phyloP scores from a whole-genome alignment of 768 basidiomycete genomes.

The Rhizopogon vinicolor region DNA sequence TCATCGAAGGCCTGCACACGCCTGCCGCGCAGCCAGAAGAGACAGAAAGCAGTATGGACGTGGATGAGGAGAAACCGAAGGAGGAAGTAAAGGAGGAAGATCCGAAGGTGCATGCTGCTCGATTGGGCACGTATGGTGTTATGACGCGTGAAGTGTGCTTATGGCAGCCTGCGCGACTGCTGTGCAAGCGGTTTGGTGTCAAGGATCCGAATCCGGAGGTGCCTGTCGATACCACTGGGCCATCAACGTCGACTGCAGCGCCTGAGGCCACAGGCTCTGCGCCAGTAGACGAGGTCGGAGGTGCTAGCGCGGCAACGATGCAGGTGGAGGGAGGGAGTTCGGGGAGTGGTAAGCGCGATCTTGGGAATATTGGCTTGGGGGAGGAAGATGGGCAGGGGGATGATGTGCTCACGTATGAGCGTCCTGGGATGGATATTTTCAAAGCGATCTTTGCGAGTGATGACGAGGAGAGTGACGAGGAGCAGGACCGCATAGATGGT shows the following conservation, averaged over 20 bases:
- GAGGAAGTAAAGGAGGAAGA: slow-evolving; percentile 52
- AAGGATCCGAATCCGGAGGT: slow-evolving; percentile 75
- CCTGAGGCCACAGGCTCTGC: slow-evolving; percentile 4
- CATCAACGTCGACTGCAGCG: slow-evolving; percentile 17
- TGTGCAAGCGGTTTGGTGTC: slow-evolving; percentile 94
- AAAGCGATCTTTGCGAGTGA: slow-evolving; percentile 98
- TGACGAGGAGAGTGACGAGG: slow-evolving; percentile 81
- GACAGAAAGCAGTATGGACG: slow-evolving; percentile 33
- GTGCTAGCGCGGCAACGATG: background rate
- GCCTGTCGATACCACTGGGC: slow-evolving; percentile 25
- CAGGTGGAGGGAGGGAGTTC: background rate
- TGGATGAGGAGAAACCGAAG: slow-evolving; percentile 31
- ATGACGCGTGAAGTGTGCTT: slow-evolving; percentile 70
- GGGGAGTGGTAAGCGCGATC: slow-evolving; percentile 40
- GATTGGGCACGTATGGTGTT: slow-evolving; percentile 84
- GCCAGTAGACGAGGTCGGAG: background rate
- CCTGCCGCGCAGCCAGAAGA: slow-evolving; percentile 43
- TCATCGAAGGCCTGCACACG: slow-evolving; percentile 65
- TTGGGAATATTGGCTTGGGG: slow-evolving; percentile 84
- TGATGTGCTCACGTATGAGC: slow-evolving; percentile 83
- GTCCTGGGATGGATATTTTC: slow-evolving; percentile 90
- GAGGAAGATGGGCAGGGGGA: slow-evolving; percentile 88
- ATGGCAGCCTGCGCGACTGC: slow-evolving; percentile 80
- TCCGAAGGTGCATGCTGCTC: slow-evolving; percentile 78
- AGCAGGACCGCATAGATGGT: slow-evolving; percentile 29